These are phyloP conservation scores for Trichoderma semiorbis DNA, from an alignment of 2,329 filamentous ascomycete genomes.

Conservation along the genomic window DNA sequence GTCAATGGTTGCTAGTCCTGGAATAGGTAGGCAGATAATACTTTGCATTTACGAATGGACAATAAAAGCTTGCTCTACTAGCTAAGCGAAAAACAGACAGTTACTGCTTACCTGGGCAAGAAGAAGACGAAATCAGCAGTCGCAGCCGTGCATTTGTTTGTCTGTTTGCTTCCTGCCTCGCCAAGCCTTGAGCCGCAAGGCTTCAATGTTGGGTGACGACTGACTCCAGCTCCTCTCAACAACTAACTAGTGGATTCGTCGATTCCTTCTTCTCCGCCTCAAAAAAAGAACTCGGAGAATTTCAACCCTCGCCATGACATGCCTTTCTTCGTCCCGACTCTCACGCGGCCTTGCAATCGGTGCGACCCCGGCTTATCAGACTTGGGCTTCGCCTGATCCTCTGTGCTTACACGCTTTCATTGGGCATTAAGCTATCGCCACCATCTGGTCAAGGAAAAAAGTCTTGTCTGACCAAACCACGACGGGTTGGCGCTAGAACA, in stretches of 20 bases:
- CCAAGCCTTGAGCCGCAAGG: not conserved
- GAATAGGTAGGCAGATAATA: not conserved
- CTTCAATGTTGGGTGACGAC: not conserved
- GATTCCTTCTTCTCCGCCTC: not conserved
- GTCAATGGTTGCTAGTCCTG: not conserved
- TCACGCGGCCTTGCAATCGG: not conserved
- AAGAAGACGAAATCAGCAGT: not conserved
- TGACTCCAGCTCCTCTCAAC: not conserved
- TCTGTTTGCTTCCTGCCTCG: not conserved
- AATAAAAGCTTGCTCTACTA: not conserved
- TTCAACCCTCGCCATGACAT: not conserved
- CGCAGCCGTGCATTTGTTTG: not conserved
- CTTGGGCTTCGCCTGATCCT: not conserved
- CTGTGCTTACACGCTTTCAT: not conserved
- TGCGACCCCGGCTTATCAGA: not conserved
- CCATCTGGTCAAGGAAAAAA: not conserved
- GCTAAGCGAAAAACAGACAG: not conserved
- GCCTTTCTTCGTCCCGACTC: not conserved
- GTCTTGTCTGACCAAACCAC: conserved; percentile 8
- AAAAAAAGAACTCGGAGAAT: not conserved
- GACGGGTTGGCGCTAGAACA: conserved; percentile 1
- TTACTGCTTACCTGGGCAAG: not conserved
- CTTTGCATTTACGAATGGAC: not conserved
- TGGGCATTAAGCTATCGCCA: not conserved
- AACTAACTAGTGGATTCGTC: not conserved